Base-by-base conservation (phyloP, 176 grass and related monocot genomes). In the Urochloa ruziziensis region DNA sequence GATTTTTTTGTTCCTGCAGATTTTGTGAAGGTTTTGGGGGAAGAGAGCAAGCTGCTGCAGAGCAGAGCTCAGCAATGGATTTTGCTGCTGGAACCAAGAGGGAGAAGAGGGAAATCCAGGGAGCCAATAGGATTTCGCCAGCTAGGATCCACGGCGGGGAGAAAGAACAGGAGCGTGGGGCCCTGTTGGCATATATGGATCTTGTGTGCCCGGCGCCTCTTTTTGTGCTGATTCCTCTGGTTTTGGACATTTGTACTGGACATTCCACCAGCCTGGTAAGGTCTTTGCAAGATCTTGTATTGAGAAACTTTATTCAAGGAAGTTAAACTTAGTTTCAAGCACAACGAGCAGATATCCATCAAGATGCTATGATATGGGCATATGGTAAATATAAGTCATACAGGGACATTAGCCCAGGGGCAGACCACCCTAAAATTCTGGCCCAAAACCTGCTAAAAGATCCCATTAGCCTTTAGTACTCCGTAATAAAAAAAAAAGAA, bases 101-200 rank as follows among this genome's bases (percentile, higher is more conserved):
- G 36, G 27, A 77, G 64, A 44, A 32, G 71, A 76, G 27, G 72
- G 78, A 82, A 78, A 90, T 90, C 79, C 39, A 24, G 29, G 29
- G 57, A 40, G 12, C 83, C 79, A 86, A 86, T 83, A 14, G 39
- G 24, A 29, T 39, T 27, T n/a, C 30, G 83, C 77, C 82, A 89
- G 62, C 25, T 80, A 17, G 24, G 87, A 80, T 84, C 68, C 75
- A 88, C 23, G 3, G 19, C 77, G 73, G 64, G 33, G 34, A 25
- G 34, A 71, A 27, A 70, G 4, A 33, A 63, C 8, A n/a, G 24
- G 14, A 13, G 15, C 49, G 17, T 46, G 21, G 51, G 63, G 2
- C 35, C 83, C 78, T 54, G 16, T 9, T 77, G 42, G 53, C 70
- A 67, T 24, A 62, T 62, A 34, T 40, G 32, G 53, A 75, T 52